Conservation (phyloP, 768 basidiomycete species). For the Boletus coccyginus region DNA sequence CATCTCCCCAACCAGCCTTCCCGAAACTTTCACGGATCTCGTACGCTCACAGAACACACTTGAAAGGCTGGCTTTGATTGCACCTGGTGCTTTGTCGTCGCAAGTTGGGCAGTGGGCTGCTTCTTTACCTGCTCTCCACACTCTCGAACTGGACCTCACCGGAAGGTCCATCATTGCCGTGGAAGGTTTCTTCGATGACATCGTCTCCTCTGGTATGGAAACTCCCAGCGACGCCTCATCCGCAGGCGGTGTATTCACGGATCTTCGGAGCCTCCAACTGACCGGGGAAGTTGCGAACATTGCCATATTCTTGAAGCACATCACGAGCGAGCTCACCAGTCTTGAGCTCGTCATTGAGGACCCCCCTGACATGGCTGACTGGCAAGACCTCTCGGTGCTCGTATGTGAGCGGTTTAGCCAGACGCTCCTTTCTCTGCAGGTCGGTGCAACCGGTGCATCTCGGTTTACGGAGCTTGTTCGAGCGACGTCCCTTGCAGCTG, state of each 20-base stretch:
- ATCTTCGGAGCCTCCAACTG: constrained; percentile 59
- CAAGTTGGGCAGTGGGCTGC: constrained; percentile 71
- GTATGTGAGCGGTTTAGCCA: constrained; percentile 61
- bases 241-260: constrained; percentile 53
- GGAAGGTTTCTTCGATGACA: constrained; percentile 78
- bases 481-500: constrained; percentile 58
- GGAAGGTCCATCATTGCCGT: constrained; percentile 65
- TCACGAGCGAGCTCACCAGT: constrained; percentile 61
- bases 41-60: constrained; percentile 56
- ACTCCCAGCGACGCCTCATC: constrained; percentile 70
- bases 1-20: constrained; percentile 64
- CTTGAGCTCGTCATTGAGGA: constrained; percentile 80
- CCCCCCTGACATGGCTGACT: constrained; percentile 70
- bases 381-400: constrained; percentile 66
- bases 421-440: constrained; percentile 57
- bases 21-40: constrained; percentile 68
- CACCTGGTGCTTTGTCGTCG: constrained; percentile 72
- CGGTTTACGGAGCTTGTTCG: constrained; percentile 81
- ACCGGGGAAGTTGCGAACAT: constrained; percentile 71
- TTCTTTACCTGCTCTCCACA: constrained; percentile 57
- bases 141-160: constrained; percentile 68
- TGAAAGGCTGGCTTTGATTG: constrained; percentile 63
- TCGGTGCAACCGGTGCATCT: constrained; percentile 66
- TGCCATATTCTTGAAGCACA: constrained; percentile 66
- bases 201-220: constrained; percentile 61